Percentiles rank a stretch among this genome's conserved stretches.
phyloP scores from a whole-genome alignment of 108 stramenopile species.

The Cyclotella baltica region DNA sequence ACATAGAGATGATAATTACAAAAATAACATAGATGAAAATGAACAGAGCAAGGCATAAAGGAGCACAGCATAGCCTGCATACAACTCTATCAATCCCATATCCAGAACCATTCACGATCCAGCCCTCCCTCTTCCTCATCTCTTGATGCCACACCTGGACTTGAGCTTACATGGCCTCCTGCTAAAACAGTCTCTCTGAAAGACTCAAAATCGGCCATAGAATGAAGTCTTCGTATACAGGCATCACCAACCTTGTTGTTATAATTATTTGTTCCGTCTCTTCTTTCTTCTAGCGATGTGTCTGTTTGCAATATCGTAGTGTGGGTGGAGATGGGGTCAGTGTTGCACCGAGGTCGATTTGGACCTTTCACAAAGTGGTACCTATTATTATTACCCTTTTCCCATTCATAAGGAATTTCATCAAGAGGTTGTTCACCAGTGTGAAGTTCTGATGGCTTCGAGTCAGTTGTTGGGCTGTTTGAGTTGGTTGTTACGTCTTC shows the following conservation, averaged over 20 bases:
- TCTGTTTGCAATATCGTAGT: not conserved
- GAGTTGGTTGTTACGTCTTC: not conserved
- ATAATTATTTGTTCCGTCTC: not conserved
- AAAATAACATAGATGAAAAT: constrained; percentile 5
- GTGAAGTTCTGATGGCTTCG: constrained; percentile 5
- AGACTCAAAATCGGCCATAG: constrained; percentile 19
- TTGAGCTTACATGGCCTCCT: not conserved
- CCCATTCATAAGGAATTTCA: not conserved
- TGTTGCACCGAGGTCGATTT: constrained; percentile 40
- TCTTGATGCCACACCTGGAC: not conserved
- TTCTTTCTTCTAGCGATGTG: not conserved
- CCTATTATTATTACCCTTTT: constrained; percentile 7
- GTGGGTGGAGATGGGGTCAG: constrained; percentile 23
- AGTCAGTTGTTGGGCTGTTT: not conserved
- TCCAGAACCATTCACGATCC: constrained; percentile 53
- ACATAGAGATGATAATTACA: too few relatives aligned
- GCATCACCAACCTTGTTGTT: not conserved
- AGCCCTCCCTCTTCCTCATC: constrained; percentile 13
- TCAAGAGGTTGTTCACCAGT: not conserved
- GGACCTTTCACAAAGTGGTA: not conserved
- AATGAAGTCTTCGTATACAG: constrained; percentile 11
- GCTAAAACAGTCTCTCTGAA: not conserved
- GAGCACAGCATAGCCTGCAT: not conserved
- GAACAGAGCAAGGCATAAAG: not conserved
- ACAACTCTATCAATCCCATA: constrained; percentile 36